These are phyloP conservation scores for Cordyceps cicadae DNA, from an alignment of 2,329 filamentous ascomycete genomes.

Conservation along the genomic window DNA sequence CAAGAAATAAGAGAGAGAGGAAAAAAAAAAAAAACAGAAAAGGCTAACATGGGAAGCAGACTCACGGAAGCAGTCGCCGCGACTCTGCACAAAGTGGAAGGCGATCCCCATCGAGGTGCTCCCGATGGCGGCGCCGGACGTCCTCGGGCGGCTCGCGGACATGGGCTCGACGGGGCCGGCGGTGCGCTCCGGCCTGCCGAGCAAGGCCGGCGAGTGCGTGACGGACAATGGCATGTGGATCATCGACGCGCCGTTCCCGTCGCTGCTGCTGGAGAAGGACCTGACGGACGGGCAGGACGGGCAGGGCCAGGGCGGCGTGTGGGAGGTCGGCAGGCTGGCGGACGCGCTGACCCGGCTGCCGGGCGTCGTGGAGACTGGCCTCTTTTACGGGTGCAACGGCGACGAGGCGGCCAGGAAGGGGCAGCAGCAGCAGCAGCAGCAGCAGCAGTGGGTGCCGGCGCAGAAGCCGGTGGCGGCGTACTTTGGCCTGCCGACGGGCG, in stretches of 20 bases:
- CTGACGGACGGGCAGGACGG: constrained; percentile 40
- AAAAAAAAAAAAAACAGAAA: neutral
- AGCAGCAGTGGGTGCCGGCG: constrained; percentile 55
- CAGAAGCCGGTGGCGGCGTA: constrained; percentile 92
- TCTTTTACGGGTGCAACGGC: constrained; percentile 80
- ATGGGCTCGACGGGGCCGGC: constrained; percentile 66
- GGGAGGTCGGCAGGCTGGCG: constrained; percentile 72
- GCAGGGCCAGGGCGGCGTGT: constrained; percentile 49
- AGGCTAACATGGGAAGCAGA: constrained; percentile 42
- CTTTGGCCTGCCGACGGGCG: constrained; percentile 80
- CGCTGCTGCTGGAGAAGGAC: constrained; percentile 57
- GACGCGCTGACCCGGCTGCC: constrained; percentile 69
- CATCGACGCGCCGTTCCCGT: constrained; percentile 81
- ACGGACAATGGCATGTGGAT: constrained; percentile 61
- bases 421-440: too few relatives aligned
- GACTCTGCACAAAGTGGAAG: constrained; percentile 71
- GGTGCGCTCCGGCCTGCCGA: constrained; percentile 63
- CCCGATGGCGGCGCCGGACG: constrained; percentile 70
- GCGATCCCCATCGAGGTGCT: constrained; percentile 89
- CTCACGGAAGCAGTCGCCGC: constrained; percentile 77
- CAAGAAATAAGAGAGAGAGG: neutral
- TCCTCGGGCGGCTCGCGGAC: constrained; percentile 61
- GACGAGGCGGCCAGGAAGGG: constrained; percentile 47
- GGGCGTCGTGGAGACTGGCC: constrained; percentile 83
- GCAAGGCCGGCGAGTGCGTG: constrained; percentile 71